Percentiles rank a stretch among this genome's conserved stretches.
Conservation (phyloP, 495 filamentous ascomycete species). For the Trichocladium antarcticum region DNA sequence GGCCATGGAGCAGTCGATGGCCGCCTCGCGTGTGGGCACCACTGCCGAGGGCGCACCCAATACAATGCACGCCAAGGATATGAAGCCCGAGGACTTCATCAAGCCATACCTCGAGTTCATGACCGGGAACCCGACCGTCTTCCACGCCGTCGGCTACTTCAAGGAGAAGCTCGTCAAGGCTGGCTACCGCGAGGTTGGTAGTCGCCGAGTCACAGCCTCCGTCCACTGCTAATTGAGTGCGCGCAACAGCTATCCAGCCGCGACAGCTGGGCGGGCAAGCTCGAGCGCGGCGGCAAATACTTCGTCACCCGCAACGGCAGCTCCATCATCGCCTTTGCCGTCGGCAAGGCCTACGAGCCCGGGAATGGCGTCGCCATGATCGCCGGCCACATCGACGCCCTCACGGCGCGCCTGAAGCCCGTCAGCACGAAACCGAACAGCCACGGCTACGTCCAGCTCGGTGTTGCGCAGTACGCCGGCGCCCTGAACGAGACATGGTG, state of each 20-base stretch:
- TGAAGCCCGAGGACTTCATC: slow-evolving; percentile 52
- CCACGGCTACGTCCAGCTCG: slow-evolving; percentile 79
- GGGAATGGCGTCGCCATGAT: slow-evolving; percentile 75
- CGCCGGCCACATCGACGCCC: slow-evolving; percentile 84
- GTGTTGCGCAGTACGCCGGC: slow-evolving; percentile 86
- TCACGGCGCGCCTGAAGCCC: slow-evolving; percentile 83
- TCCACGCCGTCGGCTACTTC: slow-evolving; percentile 73
- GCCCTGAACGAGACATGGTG: slow-evolving; percentile 80
- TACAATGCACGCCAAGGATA: slow-evolving; percentile 24
- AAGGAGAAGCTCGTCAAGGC: slow-evolving; percentile 54
- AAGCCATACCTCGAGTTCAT: slow-evolving; percentile 83
- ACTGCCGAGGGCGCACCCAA: slow-evolving; percentile 5
- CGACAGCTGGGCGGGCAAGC: slow-evolving; percentile 61
- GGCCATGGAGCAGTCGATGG: slow-evolving; percentile 17
- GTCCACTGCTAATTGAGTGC: background rate
- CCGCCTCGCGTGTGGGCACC: slow-evolving; percentile 15
- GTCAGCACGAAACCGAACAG: slow-evolving; percentile 68
- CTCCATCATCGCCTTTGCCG: slow-evolving; percentile 73
- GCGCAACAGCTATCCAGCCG: slow-evolving; percentile 57
- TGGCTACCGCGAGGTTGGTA: slow-evolving; percentile 55
- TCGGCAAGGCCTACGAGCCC: slow-evolving; percentile 70
- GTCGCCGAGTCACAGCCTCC: background rate
- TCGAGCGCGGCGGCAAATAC: slow-evolving; percentile 78
- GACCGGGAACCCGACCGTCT: slow-evolving; percentile 81
- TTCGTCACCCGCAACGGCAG: slow-evolving; percentile 77